Evolutionary conservation across 2,329 filamentous ascomycete genomes (phyloP), one percentile per base, ranked within the genome.

Genomic region (Lachnellula occidentalis): DNA sequence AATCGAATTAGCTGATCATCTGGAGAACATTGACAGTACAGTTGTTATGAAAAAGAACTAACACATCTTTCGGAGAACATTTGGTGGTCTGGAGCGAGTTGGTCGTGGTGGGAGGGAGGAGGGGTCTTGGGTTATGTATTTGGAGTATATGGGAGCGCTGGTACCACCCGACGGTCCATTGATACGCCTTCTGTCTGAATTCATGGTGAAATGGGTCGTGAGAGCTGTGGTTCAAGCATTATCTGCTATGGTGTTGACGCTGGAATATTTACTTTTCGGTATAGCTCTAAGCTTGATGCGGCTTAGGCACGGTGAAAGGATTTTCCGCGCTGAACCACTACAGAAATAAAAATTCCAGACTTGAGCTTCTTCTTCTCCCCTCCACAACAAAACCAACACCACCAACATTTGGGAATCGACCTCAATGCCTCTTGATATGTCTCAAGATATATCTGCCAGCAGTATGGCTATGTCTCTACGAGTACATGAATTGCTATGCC

Each of bases 61-160:
- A 94, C 90, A 96, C 72, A 95, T 90, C 73, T 90, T 92, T 67
- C 92, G 82, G 60, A 94, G 81, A 62, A 86, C 82, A 73, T 88
- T 83, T 48, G 85, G 76, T 54, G 81, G 77, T 69, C 89, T 81
- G 53, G 77, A 75, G 60, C 84, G 78, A 48, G 73, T 71, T 58
- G 83, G 79, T 60, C 73, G 72, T 47, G 75, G 66, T 57, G 74
- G 71, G 51, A 74, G 65, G 34, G 71, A 63, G 45, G 74, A 71
- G 22, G 73, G 71, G 12, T 77, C 72, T 61, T 82, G 72, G 42
- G 74, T 71, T 15, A 74, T 66, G 22, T 75, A 74, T 55, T 73
- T 73, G 48, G 76, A 80, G 68, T 86, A 96, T 3, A 90, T 74
- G 1, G 91, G 90, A 15, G 90, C 81, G 34, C 79, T 73, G 8